These are phyloP conservation scores for Linanthus parryae DNA, from an alignment of 148 eudicot species.

Conservation along the genomic window DNA sequence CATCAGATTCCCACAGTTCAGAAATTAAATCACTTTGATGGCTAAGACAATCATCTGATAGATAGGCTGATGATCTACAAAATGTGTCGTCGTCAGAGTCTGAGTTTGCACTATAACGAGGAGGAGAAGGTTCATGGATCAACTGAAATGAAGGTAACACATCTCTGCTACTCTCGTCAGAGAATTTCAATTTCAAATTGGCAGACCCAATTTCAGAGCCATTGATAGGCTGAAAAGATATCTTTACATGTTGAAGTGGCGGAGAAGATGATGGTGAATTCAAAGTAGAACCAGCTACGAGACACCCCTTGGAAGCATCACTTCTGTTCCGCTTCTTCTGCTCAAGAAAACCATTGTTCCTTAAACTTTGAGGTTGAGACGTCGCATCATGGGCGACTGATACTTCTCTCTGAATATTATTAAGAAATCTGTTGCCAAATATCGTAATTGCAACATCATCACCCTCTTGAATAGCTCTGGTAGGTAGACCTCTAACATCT, in stretches of 20 bases:
- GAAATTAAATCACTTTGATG: conserved; percentile 70
- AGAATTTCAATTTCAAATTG: conserved; percentile 65
- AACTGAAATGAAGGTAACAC: conserved; percentile 87
- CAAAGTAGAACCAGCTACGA: conserved; percentile 25
- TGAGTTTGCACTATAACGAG: conserved; percentile 39
- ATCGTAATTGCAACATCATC: conserved; percentile 40
- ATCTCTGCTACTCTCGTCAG: conserved; percentile 58
- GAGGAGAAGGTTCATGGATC: conserved; percentile 58
- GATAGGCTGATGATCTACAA: conserved; percentile 69
- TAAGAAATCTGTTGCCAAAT: conserved; percentile 45
- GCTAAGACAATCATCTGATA: conserved; percentile 60
- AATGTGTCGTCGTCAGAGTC: conserved; percentile 95
- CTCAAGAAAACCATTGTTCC: not conserved
- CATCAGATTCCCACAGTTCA: conserved; percentile 80
- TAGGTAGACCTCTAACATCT: conserved; percentile 19
- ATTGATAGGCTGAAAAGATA: conserved; percentile 74
- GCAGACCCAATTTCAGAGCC: conserved; percentile 53
- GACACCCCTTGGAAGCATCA: conserved; percentile 21
- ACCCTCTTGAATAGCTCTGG: conserved; percentile 20
- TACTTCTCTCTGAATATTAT: conserved; percentile 54
- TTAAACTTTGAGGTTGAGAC: not conserved
- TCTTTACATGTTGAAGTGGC: conserved; percentile 87
- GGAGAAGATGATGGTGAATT: conserved; percentile 84
- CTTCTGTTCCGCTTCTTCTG: not conserved
- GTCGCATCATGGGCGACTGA: conserved; percentile 37